A percentile compares a stretch with the other conserved stretches of the same genome.
phyloP scores from a whole-genome alignment of 2,329 filamentous ascomycete species.

The Apiospora koreana region DNA sequence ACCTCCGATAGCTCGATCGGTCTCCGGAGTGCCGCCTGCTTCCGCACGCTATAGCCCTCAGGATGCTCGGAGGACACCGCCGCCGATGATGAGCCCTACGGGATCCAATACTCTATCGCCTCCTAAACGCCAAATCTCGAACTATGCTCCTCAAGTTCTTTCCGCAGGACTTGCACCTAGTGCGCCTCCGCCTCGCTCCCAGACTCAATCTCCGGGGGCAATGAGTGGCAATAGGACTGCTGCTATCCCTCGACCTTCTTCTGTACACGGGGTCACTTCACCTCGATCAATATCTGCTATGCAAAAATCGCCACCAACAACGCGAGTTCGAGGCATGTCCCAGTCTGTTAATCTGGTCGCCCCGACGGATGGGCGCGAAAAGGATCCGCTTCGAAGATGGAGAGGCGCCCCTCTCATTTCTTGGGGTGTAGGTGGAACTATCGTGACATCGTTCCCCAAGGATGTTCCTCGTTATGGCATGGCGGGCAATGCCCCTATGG shows the following conservation, averaged over 20 bases:
- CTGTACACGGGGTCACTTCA: conserved; percentile 48
- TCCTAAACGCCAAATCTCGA: conserved; percentile 54
- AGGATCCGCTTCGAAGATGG: conserved; percentile 86
- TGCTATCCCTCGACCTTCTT: conserved; percentile 55
- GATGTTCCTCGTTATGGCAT: conserved; percentile 84
- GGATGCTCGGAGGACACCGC: conserved; percentile 49
- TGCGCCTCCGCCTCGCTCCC: conserved; percentile 54
- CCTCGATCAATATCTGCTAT: conserved; percentile 28
- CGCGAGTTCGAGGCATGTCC: conserved; percentile 53
- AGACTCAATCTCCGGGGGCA: conserved; percentile 62
- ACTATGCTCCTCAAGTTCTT: conserved; percentile 48
- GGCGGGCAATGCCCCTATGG: conserved; percentile 70
- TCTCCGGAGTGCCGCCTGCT: conserved; percentile 12
- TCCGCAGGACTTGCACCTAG: conserved; percentile 30
- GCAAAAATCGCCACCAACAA: conserved; percentile 26
- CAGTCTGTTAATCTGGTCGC: conserved; percentile 58
- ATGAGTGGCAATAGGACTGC: conserved; percentile 44
- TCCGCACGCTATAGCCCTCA: conserved; percentile 39
- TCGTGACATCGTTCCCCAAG: conserved; percentile 86
- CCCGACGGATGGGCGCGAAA: conserved; percentile 65
- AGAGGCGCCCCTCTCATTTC: conserved; percentile 83
- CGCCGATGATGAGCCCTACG: conserved; percentile 41
- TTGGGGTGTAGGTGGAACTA: conserved; percentile 83
- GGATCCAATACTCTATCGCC: conserved; percentile 52
- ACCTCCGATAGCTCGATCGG: conserved; percentile 24